Evolutionary conservation across 805 yeast species (phyloP).

Genomic region (Yamadazyma paraphyllophila): DNA sequence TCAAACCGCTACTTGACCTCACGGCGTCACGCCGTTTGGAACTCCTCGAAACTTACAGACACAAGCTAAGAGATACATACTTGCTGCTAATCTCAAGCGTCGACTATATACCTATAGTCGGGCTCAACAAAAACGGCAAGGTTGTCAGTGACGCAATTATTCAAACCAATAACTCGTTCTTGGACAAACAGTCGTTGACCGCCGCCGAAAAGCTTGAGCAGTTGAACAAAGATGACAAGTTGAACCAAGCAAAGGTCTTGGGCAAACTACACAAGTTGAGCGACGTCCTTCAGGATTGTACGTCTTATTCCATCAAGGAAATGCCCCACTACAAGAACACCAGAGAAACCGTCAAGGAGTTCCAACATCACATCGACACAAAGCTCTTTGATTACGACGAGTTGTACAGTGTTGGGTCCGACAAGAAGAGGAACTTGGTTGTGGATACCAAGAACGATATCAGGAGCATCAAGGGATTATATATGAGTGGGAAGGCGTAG

Average conservation of each 20-base stretch:
- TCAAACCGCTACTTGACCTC: conserved; percentile 35
- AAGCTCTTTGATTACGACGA: conserved; percentile 32
- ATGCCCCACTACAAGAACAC: conserved; percentile 32
- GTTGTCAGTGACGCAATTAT: conserved; percentile 36
- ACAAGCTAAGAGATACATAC: conserved; percentile 34
- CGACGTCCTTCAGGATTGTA: conserved; percentile 22
- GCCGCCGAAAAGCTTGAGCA: conserved; percentile 18
- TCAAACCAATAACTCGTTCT: conserved; percentile 32
- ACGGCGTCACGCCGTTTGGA: conserved; percentile 31
- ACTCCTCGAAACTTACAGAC: conserved; percentile 31
- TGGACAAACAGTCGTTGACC: conserved; percentile 8
- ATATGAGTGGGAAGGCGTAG: conserved; percentile 37
- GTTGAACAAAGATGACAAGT: conserved; percentile 20
- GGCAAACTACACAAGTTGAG: conserved; percentile 23
- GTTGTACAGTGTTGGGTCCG: conserved; percentile 20
- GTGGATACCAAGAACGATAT: conserved; percentile 36
- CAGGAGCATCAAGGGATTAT: conserved; percentile 43
- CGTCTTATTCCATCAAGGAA: conserved; percentile 25
- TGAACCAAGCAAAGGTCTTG: conserved; percentile 23
- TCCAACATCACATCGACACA: conserved; percentile 36
- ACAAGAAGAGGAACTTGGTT: conserved; percentile 27
- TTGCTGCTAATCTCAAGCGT: conserved; percentile 33
- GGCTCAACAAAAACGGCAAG: conserved; percentile 28
- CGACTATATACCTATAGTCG: conserved; percentile 39
- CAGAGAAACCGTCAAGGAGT: conserved; percentile 30